phyloP scores from a whole-genome alignment of 1,284 basidiomycete genomes.

The Marasmius tenuissimus region DNA sequence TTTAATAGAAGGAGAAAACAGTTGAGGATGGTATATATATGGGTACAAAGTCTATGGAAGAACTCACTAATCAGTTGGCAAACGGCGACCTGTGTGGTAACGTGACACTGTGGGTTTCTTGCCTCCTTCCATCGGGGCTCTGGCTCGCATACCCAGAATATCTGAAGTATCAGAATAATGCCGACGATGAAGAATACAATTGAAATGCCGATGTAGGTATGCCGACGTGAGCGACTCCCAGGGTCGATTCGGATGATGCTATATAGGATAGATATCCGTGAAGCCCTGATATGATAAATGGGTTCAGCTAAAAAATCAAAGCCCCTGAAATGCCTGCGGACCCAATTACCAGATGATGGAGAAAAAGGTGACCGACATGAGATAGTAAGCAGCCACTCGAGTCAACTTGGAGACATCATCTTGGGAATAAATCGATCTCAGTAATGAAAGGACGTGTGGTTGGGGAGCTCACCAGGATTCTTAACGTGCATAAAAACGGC shows the following conservation, averaged over 20 bases:
- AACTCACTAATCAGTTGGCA: constrained; percentile 38
- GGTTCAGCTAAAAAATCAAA: not conserved
- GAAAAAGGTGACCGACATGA: constrained; percentile 33
- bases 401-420: constrained; percentile 10
- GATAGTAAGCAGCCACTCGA: constrained; percentile 29
- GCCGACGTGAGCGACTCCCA: constrained; percentile 25
- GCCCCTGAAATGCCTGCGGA: not conserved
- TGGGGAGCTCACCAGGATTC: not conserved
- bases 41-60: no score
- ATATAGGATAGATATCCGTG: constrained; percentile 46
- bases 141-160: constrained; percentile 40
- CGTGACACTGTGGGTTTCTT: constrained; percentile 34
- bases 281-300: constrained; percentile 24
- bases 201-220: constrained; percentile 28
- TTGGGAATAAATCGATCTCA: no score
- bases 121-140: constrained; percentile 32
- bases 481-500: not conserved
- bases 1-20: not conserved
- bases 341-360: constrained; percentile 29
- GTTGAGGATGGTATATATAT: no score
- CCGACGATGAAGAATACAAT: constrained; percentile 31
- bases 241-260: constrained; percentile 45
- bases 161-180: constrained; percentile 32
- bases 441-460: no score
- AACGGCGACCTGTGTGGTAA: constrained; percentile 36